These are phyloP conservation scores for Fennellomyces sp. DNA, from an alignment of 371 early-diverging fungal species.

Conservation along the genomic window DNA sequence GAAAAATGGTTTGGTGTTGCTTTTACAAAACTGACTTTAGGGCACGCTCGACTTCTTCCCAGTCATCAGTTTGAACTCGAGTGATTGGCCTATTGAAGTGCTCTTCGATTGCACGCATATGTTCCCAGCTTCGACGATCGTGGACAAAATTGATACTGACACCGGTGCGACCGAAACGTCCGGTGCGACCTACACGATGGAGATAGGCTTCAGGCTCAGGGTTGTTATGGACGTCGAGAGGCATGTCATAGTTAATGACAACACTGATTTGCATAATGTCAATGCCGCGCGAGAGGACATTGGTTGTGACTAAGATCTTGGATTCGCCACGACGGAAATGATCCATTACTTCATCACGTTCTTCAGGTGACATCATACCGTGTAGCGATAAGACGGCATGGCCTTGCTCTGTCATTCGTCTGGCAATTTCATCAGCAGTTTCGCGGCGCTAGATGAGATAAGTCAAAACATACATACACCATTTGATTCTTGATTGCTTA, in stretches of 20 bases:
- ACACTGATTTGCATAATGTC: slow-evolving; percentile 96
- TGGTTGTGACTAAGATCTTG: slow-evolving; percentile 97
- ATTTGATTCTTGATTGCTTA: slow-evolving; percentile 20
- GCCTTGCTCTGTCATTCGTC: slow-evolving; percentile 79
- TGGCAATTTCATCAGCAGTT: slow-evolving; percentile 83
- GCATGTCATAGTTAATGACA: slow-evolving; percentile 98
- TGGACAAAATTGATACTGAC: slow-evolving; percentile 97
- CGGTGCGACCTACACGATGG: slow-evolving; percentile 99
- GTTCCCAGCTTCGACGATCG: slow-evolving; percentile 66
- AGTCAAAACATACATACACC: background rate
- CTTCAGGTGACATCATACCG: slow-evolving; percentile 80
- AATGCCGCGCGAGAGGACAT: slow-evolving; percentile 97
- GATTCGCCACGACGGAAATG: slow-evolving; percentile 89
- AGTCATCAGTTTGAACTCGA: slow-evolving; percentile 78
- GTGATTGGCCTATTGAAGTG: slow-evolving; percentile 78
- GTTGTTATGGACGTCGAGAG: slow-evolving; percentile 56
- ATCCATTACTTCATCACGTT: slow-evolving; percentile 93
- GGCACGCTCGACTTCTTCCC: slow-evolving; percentile 73
- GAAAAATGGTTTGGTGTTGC: too few species aligned
- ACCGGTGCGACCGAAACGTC: slow-evolving; percentile 97
- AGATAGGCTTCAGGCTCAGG: slow-evolving; percentile 96
- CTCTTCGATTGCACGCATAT: slow-evolving; percentile 78
- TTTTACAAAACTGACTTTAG: slow-evolving; percentile 54
- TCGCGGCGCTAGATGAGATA: slow-evolving; percentile 57
- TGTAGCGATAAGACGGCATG: slow-evolving; percentile 89